Percentiles rank a stretch among this genome's conserved stretches.
phyloP scores from a whole-genome alignment of 768 basidiomycete genomes.

The Hericium alpestre region DNA sequence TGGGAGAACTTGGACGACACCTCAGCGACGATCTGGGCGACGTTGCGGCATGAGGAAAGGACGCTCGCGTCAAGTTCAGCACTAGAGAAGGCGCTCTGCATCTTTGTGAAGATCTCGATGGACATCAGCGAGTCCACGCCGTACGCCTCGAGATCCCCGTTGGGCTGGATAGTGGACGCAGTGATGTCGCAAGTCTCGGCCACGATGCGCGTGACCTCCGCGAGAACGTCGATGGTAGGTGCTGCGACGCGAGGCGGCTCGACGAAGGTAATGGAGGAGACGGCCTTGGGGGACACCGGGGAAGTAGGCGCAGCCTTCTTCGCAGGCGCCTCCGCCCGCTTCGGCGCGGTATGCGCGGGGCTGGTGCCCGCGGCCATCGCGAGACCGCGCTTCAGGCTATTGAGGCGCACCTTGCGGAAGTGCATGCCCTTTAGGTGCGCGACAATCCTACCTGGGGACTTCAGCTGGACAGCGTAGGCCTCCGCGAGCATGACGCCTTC shows the following conservation, averaged over 20 bases:
- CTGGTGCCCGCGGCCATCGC: constrained; percentile 21
- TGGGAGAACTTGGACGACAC: background rate
- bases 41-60: constrained; percentile 26
- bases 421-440: constrained; percentile 46
- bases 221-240: constrained; percentile 13
- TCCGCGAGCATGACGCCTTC: constrained; percentile 40
- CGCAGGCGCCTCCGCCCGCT: background rate
- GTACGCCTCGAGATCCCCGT: constrained; percentile 12
- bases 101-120: constrained; percentile 25
- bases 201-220: constrained; percentile 27
- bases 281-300: constrained; percentile 2
- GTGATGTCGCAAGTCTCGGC: constrained; percentile 30
- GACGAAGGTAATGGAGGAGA: background rate
- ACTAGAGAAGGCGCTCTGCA: constrained; percentile 27
- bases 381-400: constrained; percentile 38
- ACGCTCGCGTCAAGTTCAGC: constrained; percentile 20
- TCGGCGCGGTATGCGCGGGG: background rate
- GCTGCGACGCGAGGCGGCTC: background rate
- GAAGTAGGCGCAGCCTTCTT: background rate
- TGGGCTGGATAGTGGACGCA: background rate
- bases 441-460: constrained; percentile 31
- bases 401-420: constrained; percentile 47
- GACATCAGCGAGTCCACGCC: constrained; percentile 22
- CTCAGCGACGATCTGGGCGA: constrained; percentile 25
- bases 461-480: constrained; percentile 35